Evolutionary conservation across 139 green algal species (phyloP), one percentile per base, ranked within the genome.

Genomic region (Trebouxia sp.): DNA sequence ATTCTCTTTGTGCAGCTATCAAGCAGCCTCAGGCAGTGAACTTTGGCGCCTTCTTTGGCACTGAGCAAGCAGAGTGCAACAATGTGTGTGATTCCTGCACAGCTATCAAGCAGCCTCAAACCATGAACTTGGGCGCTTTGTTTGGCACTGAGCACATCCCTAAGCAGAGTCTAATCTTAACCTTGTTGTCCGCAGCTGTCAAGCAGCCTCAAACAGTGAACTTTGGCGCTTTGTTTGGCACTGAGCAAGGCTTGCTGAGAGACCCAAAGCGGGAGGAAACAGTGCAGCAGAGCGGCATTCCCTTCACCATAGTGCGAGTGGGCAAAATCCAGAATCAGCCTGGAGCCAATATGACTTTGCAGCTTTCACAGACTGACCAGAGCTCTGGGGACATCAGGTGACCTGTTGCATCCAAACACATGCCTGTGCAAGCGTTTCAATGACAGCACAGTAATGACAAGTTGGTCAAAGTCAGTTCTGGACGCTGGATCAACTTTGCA

Each of bases 241-340:
- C 32, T 56, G 35, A 53, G 32, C 35, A 80, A 32, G 35, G n/a
- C n/a, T 15, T 65, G 76, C 76, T 62, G 9, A 65, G 26, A 70
- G 76, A 72, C 35, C 76, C 76, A 43, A 45, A 45, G 6, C 76
- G 76, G 15, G 62, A 82, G 39, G 30, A 32, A 37, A 26, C 62
- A 76, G 32, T 76, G 37, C 26, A 81, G 28, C 11, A 81, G 10
- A 50, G 35, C 42, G 55, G 37, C 24, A 48, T 75, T 15, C 53
- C 55, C 6, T 70, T 37, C 11, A 75, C 76, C n/a, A 55, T 75
- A 30, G 38, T 81, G 26, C 76, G 41, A 32, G 42, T n/a, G 20
- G 76, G 55, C 76, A 74, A 38, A 26, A 81, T 75, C 35, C 20
- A 48, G 51, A 42, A 70, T 26, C 30, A 32, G 38, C 38, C 76